A percentile compares a stretch with the other conserved stretches of the same genome.
Conservation (phyloP, 257 asterid genomes). For the Solanum virginianum region DNA sequence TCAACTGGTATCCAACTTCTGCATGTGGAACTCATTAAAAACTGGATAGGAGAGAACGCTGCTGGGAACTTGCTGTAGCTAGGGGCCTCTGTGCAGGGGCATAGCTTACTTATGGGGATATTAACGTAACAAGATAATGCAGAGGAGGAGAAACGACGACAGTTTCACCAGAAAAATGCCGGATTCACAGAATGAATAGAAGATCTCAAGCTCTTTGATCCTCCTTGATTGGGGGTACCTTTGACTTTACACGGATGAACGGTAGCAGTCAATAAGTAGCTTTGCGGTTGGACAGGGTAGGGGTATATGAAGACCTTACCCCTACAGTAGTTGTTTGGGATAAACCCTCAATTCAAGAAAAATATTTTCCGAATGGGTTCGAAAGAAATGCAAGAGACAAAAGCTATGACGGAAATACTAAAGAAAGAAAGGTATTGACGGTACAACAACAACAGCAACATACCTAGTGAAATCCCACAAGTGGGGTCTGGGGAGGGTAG, state of each 20-base stretch:
- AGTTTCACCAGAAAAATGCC: not conserved
- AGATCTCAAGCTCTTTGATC: not conserved
- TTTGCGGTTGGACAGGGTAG: not conserved
- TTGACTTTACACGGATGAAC: not conserved
- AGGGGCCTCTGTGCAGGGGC: not conserved
- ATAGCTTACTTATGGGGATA: not conserved
- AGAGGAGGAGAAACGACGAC: not conserved
- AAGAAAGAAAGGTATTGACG: not conserved
- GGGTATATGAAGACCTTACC: not conserved
- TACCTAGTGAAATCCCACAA: no score
- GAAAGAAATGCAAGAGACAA: not conserved
- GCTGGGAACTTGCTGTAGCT: not conserved
- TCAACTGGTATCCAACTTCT: not conserved
- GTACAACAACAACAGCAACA: no score
- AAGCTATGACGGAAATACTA: not conserved
- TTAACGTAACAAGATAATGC: not conserved
- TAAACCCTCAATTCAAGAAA: not conserved
- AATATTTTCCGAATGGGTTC: not conserved
- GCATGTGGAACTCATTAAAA: not conserved
- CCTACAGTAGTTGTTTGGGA: not conserved
- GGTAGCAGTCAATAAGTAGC: not conserved
- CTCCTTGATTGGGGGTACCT: not conserved
- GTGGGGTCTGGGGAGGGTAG: no score
- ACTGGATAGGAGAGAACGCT: not conserved
- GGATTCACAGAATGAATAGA: not conserved